These are phyloP conservation scores for Alternaria incomplexa DNA, from an alignment of 2,329 filamentous ascomycete species.

Conservation along the genomic window DNA sequence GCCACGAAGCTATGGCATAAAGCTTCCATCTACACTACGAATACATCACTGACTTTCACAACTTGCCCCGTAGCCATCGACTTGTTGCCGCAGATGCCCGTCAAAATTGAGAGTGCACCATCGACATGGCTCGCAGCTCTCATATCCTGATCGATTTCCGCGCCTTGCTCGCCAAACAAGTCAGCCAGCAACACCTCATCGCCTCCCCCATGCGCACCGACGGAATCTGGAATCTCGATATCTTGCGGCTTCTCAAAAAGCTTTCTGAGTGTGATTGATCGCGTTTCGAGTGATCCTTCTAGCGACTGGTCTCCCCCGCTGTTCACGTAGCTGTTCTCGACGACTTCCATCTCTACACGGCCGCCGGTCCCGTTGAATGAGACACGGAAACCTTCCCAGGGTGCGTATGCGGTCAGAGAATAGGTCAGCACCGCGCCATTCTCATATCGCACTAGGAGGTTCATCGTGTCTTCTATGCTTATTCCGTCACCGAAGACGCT, in stretches of 20 bases:
- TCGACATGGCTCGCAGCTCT: slow-evolving; percentile 65
- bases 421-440: slow-evolving; percentile 66
- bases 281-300: slow-evolving; percentile 61
- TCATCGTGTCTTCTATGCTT: slow-evolving; percentile 70
- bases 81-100: slow-evolving; percentile 65
- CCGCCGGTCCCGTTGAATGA: slow-evolving; percentile 66
- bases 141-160: slow-evolving; percentile 55
- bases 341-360: slow-evolving; percentile 65
- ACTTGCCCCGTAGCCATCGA: slow-evolving; percentile 64
- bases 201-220: slow-evolving; percentile 66
- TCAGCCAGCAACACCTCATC: slow-evolving; percentile 64
- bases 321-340: slow-evolving; percentile 66
- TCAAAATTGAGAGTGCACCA: slow-evolving; percentile 65
- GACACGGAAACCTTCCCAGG: slow-evolving; percentile 67
- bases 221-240: slow-evolving; percentile 59
- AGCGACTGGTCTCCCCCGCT: slow-evolving; percentile 63
- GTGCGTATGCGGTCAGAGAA: slow-evolving; percentile 65
- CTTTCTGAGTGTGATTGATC: slow-evolving; percentile 58
- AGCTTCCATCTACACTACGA: slow-evolving; percentile 11
- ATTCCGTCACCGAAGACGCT: slow-evolving; percentile 69
- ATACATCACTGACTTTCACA: slow-evolving; percentile 61
- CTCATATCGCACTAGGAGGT: slow-evolving; percentile 63
- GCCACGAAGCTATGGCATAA: neutral
- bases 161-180: slow-evolving; percentile 61
- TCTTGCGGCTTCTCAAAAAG: slow-evolving; percentile 64